These are phyloP conservation scores for Isabelozyma heimii DNA, from an alignment of 805 yeast genomes.

Conservation along the genomic window DNA sequence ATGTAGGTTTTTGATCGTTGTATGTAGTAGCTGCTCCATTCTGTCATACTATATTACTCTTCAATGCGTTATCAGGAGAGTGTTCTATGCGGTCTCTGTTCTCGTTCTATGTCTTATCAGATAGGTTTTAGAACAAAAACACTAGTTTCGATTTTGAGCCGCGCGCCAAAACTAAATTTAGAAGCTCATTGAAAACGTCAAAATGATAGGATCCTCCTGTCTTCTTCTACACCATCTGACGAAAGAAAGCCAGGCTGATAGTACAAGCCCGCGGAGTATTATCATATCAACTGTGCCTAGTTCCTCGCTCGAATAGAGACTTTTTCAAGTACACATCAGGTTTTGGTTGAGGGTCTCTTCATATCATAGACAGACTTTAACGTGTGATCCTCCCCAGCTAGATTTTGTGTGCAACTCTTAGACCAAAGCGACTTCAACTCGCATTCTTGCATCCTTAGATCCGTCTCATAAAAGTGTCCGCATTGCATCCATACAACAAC, in stretches of 20 bases:
- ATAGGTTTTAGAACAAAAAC: neutral
- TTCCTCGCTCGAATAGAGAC: too few relatives aligned
- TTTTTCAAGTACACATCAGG: too few relatives aligned
- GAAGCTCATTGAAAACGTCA: neutral
- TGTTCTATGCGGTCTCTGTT: neutral
- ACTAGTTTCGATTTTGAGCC: neutral
- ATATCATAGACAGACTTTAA: too few relatives aligned
- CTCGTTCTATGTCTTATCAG: neutral
- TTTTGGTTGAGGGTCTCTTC: too few relatives aligned
- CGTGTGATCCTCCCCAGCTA: too few relatives aligned
- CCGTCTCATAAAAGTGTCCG: neutral
- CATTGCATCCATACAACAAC: constrained; percentile 2
- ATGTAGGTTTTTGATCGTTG: constrained; percentile 15
- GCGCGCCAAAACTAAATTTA: neutral
- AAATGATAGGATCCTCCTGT: neutral
- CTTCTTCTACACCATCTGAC: neutral
- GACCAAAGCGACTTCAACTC: too few relatives aligned
- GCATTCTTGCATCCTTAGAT: neutral
- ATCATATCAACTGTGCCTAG: too few relatives aligned
- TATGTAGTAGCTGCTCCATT: constrained; percentile 14
- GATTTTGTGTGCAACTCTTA: too few relatives aligned
- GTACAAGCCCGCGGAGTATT: too few relatives aligned
- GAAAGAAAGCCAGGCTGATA: neutral
- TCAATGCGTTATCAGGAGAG: neutral
- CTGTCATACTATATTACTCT: neutral